Evolutionary conservation across 2,329 filamentous ascomycete genomes (phyloP), one percentile per base, ranked within the genome.

Genomic region (Ustilaginoidea virens): DNA sequence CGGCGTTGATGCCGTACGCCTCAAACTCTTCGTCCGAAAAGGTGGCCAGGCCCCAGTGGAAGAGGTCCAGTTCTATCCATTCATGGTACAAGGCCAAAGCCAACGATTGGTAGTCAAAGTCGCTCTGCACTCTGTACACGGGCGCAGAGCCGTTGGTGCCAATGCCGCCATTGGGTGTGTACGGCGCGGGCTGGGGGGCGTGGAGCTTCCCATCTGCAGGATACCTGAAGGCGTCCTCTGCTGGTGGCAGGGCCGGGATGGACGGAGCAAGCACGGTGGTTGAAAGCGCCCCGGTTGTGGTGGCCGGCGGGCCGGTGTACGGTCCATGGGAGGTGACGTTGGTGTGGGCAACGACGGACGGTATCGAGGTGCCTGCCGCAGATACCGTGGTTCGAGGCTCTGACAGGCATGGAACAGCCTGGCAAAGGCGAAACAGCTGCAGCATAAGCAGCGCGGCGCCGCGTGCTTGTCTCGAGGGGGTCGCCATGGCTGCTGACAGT

Each of bases 51-150:
- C 77, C 80, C 45, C 78, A 73, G 49, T 80, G 74, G 64, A 90
- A 90, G 10, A 83, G 63, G 46, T 90, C 82, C 1, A 90, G 62
- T 53, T 90, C 80, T 30, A 87, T 83, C 67, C 72, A 90, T 52
- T 90, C 81, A 42, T 85, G 77, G 46, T 87, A 86, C 0, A 87
- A 58, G 9, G 68, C 79, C 9, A 90, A 60, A 1, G 73, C 66
- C 17, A 90, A 63, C 0, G 79, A 85, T 47, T 87, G 66, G 47
- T 77, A 90, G 50, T 90, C 82, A 45, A 85, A 90, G 44, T 92
- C 82, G 37, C 75, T 81, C 42, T 81, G 65, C 1, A 80, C 74
- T 35, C 77, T 72, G 51, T 87, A 87, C 1, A 83, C 69, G 2
- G 80, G 80, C 24, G 66, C 63, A 6, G 71, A 69, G n/a, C 80